Evolutionary conservation across 768 basidiomycete genomes (phyloP).

Genomic region (Lactifluus subvellereus): DNA sequence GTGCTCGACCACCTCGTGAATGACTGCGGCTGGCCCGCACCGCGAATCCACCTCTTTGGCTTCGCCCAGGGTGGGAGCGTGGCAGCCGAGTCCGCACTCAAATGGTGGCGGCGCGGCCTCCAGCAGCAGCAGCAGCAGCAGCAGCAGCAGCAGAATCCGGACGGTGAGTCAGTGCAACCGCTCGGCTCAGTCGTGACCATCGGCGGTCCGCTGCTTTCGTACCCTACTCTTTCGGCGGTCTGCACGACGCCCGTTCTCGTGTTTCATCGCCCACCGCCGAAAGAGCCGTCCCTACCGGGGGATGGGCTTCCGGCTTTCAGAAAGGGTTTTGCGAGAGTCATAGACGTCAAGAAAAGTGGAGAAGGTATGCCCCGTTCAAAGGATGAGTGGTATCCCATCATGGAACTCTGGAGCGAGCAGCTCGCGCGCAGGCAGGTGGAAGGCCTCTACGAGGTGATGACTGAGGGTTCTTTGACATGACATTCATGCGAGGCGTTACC

Average conservation of each 20-base stretch:
- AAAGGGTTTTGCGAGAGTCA: constrained; percentile 51
- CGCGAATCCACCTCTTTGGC: constrained; percentile 80
- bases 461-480: constrained; percentile 23
- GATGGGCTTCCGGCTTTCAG: constrained; percentile 46
- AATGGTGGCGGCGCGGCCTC: constrained; percentile 38
- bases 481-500: neutral
- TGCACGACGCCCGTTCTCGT: constrained; percentile 61
- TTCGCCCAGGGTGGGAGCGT: constrained; percentile 85
- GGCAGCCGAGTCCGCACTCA: constrained; percentile 59
- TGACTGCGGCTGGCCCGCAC: constrained; percentile 58
- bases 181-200: constrained; percentile 67
- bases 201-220: constrained; percentile 71
- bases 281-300: constrained; percentile 40
- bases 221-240: constrained; percentile 51
- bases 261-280: constrained; percentile 47
- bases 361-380: constrained; percentile 70
- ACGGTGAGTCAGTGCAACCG: constrained; percentile 25
- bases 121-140: constrained; percentile 12
- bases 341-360: constrained; percentile 44
- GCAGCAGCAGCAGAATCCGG: constrained; percentile 9
- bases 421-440: constrained; percentile 50
- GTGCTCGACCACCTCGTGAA: constrained; percentile 51
- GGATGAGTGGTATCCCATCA: constrained; percentile 78
- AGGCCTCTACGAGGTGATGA: constrained; percentile 67
- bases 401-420: constrained; percentile 80